Base-by-base conservation (phyloP, 257 asterid genomes). In the Solanum gracilifrons region DNA sequence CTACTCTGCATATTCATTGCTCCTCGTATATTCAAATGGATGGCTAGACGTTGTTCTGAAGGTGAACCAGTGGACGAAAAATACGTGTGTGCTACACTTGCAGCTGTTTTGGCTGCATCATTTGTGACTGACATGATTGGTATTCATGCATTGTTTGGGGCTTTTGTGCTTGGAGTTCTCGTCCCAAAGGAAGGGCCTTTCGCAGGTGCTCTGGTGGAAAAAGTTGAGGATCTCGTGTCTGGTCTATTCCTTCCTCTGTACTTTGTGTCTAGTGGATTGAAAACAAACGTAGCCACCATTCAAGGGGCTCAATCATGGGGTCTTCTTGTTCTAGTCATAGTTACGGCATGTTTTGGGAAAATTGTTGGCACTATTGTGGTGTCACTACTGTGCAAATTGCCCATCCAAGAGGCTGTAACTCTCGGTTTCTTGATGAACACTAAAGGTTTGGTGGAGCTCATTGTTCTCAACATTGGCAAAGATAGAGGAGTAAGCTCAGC, bases 381-480 rank as follows among this genome's bases (percentile, higher is more conserved):
- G 16, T 93, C 98, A 6, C 85, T 89, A 27, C 10, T 89, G 31
- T 96, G 94, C 90, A 92, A 91, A 88, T 25, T 95, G 82, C 95
- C 98, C 1, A 43, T 90, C 18, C 73, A 35, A 9, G 99, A 96
- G 87, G 95, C 99, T 2, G 41, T 94, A 13, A 89, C 98, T 16
- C 98, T 96, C 36, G 99, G 98, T 27, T 92, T 96, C 41, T 89
- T 96, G 29, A 96, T 96, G 99, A 96, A 96, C 88, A 96, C 95
- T n/a, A 92, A 92, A 89, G 94, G 94, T 4, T 84, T 96, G 83
- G 99, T 96, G 33, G 98, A 95, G 91, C 96, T 96, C 89, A 96
- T 96, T 82, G 98, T 96, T 71, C 99, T 95, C 75, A 96, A 96
- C 91, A 94, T 95, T 25, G 98, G 98, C 32, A 93, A 91, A 90